Evolutionary conservation across 2,329 filamentous ascomycete genomes (phyloP).

Genomic region (Fusarium cyanostomum): DNA sequence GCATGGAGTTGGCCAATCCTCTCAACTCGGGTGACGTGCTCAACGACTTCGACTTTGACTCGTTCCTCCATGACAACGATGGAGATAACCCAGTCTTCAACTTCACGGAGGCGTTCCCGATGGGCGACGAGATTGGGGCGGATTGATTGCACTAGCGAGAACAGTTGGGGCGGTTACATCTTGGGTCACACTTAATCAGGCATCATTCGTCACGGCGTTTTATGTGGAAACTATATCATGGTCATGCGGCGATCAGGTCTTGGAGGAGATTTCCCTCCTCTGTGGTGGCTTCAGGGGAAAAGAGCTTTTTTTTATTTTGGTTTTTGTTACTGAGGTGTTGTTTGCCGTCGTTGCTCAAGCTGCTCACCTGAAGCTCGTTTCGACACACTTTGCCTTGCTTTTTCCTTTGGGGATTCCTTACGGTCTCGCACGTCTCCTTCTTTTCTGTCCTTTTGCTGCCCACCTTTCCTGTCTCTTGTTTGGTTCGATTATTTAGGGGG

Average conservation of each 20-base stretch:
- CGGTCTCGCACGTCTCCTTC: constrained; percentile 26
- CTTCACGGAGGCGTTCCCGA: constrained; percentile 62
- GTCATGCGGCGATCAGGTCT: constrained; percentile 52
- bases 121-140: constrained; percentile 67
- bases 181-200: constrained; percentile 51
- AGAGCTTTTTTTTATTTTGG: constrained; percentile 41
- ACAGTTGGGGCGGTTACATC: constrained; percentile 42
- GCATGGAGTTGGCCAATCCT: constrained; percentile 66
- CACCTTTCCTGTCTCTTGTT: constrained; percentile 26
- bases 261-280: constrained; percentile 42
- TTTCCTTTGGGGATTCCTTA: constrained; percentile 23
- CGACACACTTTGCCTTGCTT: constrained; percentile 27
- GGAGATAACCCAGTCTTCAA: constrained; percentile 61
- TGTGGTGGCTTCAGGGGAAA: constrained; percentile 48
- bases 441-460: constrained; percentile 29
- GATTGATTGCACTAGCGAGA: constrained; percentile 53
- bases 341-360: constrained; percentile 9
- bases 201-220: constrained; percentile 54
- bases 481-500: constrained; percentile 18
- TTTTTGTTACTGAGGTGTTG: constrained; percentile 33
- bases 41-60: constrained; percentile 74
- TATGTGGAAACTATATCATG: constrained; percentile 53
- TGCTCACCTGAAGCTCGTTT: constrained; percentile 25
- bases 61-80: constrained; percentile 69
- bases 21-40: constrained; percentile 65